Percentiles rank a stretch among this genome's conserved stretches.
Evolutionary conservation across 2,329 filamentous ascomycete genomes (phyloP).

Genomic region (Stemphylium vesicarium): DNA sequence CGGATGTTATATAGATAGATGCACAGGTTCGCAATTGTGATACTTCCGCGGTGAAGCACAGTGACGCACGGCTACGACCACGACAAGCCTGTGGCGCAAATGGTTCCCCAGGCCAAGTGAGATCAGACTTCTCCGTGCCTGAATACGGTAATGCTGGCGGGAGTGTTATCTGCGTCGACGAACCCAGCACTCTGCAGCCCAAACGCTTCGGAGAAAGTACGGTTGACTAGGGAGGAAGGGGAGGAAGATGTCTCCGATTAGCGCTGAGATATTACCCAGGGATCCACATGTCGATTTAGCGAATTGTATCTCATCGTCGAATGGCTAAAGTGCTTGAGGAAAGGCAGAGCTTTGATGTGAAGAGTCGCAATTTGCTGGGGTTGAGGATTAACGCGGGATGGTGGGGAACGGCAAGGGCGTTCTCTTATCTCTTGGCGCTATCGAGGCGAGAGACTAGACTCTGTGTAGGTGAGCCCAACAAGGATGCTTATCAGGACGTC

Average conservation of each 20-base stretch:
- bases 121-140: constrained; percentile 31
- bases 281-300: constrained; percentile 11
- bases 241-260: constrained; percentile 22
- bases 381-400: constrained; percentile 35
- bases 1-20: constrained; percentile 34
- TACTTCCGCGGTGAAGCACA: constrained; percentile 46
- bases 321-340: constrained; percentile 6
- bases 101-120: constrained; percentile 30
- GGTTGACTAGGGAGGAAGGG: constrained; percentile 17
- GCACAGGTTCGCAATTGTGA: constrained; percentile 20
- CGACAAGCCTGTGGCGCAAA: constrained; percentile 26
- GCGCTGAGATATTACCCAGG: constrained; percentile 22
- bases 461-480: constrained; percentile 21
- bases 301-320: constrained; percentile 15
- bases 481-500: constrained; percentile 38
- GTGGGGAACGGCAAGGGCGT: constrained; percentile 40
- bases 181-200: constrained; percentile 13
- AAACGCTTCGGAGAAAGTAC: constrained; percentile 23
- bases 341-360: constrained; percentile 27
- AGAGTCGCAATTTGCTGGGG: constrained; percentile 20
- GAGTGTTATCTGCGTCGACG: constrained; percentile 38
- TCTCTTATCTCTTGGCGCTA: constrained; percentile 47
- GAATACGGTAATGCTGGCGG: constrained; percentile 21
- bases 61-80: constrained; percentile 34
- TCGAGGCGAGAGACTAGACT: constrained; percentile 28